phyloP scores from a whole-genome alignment of 257 asterid genomes.

The Solanum etuberosum region DNA sequence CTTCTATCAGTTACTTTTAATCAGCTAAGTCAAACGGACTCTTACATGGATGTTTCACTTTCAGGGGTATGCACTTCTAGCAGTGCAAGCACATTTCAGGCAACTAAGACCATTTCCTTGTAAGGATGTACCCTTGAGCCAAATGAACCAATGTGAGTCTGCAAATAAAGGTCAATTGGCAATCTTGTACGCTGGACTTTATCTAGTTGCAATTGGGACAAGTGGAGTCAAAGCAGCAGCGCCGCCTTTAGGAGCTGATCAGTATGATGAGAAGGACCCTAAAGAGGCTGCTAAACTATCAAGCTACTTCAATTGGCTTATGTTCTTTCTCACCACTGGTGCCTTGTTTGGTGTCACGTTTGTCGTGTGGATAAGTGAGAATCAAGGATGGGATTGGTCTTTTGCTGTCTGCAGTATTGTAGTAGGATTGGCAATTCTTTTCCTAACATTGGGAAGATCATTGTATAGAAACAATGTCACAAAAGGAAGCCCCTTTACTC shows the following conservation, averaged over 20 bases:
- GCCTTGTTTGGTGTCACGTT: slow-evolving; percentile 57
- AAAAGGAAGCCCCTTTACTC: slow-evolving; percentile 46
- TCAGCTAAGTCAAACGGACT: background rate
- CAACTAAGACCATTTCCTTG: slow-evolving; percentile 60
- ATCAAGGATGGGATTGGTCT: slow-evolving; percentile 72
- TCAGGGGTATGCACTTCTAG: slow-evolving; percentile 57
- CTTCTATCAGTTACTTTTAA: background rate
- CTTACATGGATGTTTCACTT: background rate
- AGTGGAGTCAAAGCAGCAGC: slow-evolving; percentile 62
- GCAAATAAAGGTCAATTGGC: slow-evolving; percentile 35
- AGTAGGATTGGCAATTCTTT: slow-evolving; percentile 25
- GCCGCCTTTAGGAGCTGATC: slow-evolving; percentile 74
- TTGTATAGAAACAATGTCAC: slow-evolving; percentile 38
- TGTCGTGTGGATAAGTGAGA: slow-evolving; percentile 59
- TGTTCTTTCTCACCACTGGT: slow-evolving; percentile 43
- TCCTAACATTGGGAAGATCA: slow-evolving; percentile 43
- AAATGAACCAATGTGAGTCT: slow-evolving; percentile 23
- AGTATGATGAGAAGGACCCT: slow-evolving; percentile 50
- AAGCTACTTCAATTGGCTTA: slow-evolving; percentile 67
- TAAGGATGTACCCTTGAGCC: slow-evolving; percentile 24
- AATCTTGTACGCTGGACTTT: slow-evolving; percentile 38
- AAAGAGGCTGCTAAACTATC: slow-evolving; percentile 42
- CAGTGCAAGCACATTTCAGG: slow-evolving; percentile 61
- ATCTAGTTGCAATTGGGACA: slow-evolving; percentile 54
- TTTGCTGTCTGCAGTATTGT: slow-evolving; percentile 51